Conservation (phyloP, 345 rosid genomes). For the Eucalyptus sp. region DNA sequence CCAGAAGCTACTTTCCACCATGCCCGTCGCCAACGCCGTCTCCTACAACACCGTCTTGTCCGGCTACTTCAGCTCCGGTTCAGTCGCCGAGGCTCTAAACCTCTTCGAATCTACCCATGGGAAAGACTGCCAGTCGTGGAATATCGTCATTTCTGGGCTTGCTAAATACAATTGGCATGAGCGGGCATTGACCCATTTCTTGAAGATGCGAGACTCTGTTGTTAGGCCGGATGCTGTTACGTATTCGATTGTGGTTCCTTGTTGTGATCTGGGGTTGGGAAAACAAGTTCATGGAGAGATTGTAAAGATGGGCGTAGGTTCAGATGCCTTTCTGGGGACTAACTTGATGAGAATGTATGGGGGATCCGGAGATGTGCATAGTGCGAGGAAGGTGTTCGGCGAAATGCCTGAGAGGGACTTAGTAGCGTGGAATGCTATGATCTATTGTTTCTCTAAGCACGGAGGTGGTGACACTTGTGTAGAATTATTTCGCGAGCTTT, state of each 20-base stretch:
- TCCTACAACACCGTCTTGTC: slow-evolving; percentile 28
- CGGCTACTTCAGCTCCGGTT: slow-evolving; percentile 19
- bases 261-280: slow-evolving; percentile 6
- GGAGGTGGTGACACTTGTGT: slow-evolving; percentile 1
- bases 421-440: slow-evolving; percentile 22
- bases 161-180: slow-evolving; percentile 3
- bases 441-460: slow-evolving; percentile 5
- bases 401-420: slow-evolving; percentile 13
- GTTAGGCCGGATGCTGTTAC: slow-evolving; percentile 29
- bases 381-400: slow-evolving; percentile 16
- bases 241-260: slow-evolving; percentile 15
- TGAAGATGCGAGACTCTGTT: slow-evolving; percentile 8
- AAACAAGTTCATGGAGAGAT: slow-evolving; percentile 20
- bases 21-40: neutral
- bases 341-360: slow-evolving; percentile 14
- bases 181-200: slow-evolving; percentile 19
- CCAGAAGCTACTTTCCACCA: neutral
- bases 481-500: slow-evolving; percentile 10
- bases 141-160: slow-evolving; percentile 21
- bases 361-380: neutral
- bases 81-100: slow-evolving; percentile 11
- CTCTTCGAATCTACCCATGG: slow-evolving; percentile 10
- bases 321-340: slow-evolving; percentile 9
- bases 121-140: slow-evolving; percentile 25
- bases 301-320: slow-evolving; percentile 19